Percentiles rank a stretch among this genome's conserved stretches.
phyloP scores from a whole-genome alignment of 2,329 filamentous ascomycete genomes.

The Nothopassalora personata region DNA sequence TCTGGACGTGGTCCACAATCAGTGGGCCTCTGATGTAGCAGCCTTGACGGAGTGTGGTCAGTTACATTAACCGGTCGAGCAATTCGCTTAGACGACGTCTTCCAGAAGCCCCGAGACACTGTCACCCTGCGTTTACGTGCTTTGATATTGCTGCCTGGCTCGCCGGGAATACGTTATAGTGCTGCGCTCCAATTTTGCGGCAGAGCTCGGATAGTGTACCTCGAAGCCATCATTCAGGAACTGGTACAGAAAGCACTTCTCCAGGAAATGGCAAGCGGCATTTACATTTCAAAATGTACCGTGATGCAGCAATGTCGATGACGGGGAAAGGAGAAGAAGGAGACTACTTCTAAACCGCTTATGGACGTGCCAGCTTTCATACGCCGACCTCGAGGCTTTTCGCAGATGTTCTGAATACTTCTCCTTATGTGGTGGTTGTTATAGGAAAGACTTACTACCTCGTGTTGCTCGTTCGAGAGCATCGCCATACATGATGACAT shows the following conservation, averaged over 20 bases:
- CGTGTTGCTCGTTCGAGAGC: too few relatives aligned
- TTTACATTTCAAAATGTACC: not conserved
- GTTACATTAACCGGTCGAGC: too few relatives aligned
- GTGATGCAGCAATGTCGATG: not conserved
- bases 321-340: not conserved
- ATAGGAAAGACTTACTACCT: too few relatives aligned
- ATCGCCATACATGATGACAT: too few relatives aligned
- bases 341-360: not conserved
- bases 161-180: too few relatives aligned
- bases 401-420: too few relatives aligned
- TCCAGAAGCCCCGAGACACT: not conserved
- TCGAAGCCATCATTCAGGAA: not conserved
- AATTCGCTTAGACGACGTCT: too few relatives aligned
- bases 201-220: slow-evolving; percentile 1
- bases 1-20: slow-evolving; percentile 89
- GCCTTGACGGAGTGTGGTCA: too few relatives aligned
- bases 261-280: not conserved
- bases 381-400: too few relatives aligned
- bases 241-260: not conserved
- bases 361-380: too few relatives aligned
- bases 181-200: not conserved
- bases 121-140: not conserved
- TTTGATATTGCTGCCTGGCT: not conserved
- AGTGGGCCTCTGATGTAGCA: slow-evolving; percentile 50
- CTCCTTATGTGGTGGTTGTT: too few relatives aligned